These are phyloP conservation scores for Backusella mclennaniae DNA, from an alignment of 192 early-diverging fungal species.

Conservation along the genomic window DNA sequence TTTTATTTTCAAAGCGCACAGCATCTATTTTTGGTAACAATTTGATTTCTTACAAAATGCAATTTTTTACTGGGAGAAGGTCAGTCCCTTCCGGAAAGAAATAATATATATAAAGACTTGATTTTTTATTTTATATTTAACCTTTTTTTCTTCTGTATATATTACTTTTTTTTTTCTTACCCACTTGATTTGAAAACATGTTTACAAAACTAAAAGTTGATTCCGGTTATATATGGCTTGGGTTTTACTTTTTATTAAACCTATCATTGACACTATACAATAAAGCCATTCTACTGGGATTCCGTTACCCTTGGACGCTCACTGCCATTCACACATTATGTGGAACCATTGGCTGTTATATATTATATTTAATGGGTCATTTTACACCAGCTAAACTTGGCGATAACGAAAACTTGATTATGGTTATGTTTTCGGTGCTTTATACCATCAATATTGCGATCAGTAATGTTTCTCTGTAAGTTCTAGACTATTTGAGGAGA, in stretches of 20 bases:
- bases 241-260: constrained; percentile 58
- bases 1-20: neutral
- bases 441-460: constrained; percentile 78
- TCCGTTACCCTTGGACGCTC: constrained; percentile 70
- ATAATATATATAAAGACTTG: neutral
- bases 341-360: constrained; percentile 54
- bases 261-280: constrained; percentile 66
- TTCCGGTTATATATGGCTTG: constrained; percentile 39
- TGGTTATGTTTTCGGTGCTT: constrained; percentile 64
- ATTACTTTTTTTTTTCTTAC: constrained; percentile 1
- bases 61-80: neutral
- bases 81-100: neutral
- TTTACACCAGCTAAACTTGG: constrained; percentile 43
- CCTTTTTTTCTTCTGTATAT: neutral
- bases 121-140: neutral
- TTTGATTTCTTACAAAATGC: neutral
- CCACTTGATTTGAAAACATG: neutral
- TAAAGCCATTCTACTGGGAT: constrained; percentile 58
- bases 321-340: constrained; percentile 66
- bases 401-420: constrained; percentile 37
- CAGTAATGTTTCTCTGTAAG: constrained; percentile 63
- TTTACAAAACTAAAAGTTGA: constrained; percentile 11
- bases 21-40: neutral
- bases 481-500: neutral
- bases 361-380: constrained; percentile 26